Evolutionary conservation across 2,329 filamentous ascomycete species (phyloP).

Genomic region (Trichoderma atroviride): DNA sequence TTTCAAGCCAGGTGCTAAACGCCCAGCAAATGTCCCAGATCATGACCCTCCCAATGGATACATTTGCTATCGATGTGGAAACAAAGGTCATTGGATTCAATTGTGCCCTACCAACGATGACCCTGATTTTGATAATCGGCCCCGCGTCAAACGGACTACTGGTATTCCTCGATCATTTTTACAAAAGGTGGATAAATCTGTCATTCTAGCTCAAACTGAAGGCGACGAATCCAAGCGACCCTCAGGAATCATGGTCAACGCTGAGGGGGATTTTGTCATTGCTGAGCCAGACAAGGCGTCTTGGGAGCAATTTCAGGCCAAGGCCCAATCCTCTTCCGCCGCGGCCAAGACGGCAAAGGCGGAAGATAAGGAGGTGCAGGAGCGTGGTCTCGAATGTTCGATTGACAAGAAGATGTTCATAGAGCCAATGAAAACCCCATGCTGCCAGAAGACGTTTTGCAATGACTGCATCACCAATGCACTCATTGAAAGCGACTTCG

Average conservation of each 20-base stretch:
- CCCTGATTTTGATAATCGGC: conserved; percentile 90
- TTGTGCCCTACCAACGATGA: conserved; percentile 98
- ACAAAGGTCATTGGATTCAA: conserved; percentile 99
- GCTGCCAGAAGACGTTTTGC: conserved; percentile 98
- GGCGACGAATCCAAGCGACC: conserved; percentile 82
- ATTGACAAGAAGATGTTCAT: conserved; percentile 98
- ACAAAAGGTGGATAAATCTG: conserved; percentile 91
- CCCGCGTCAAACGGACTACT: conserved; percentile 92
- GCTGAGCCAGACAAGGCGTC: conserved; percentile 92
- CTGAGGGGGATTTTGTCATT: conserved; percentile 96
- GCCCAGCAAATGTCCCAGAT: conserved; percentile 77
- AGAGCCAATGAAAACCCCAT: conserved; percentile 98
- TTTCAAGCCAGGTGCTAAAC: conserved; percentile 64
- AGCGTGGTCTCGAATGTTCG: conserved; percentile 86
- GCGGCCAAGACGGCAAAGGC: conserved; percentile 71
- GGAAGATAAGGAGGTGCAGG: conserved; percentile 83
- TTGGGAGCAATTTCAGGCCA: conserved; percentile 97
- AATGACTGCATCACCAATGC: conserved; percentile 99
- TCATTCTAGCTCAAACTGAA: conserved; percentile 71
- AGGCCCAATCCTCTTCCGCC: conserved; percentile 83
- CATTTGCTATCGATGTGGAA: conserved; percentile 92
- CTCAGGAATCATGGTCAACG: conserved; percentile 94
- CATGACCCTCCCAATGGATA: conserved; percentile 93
- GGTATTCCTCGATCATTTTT: conserved; percentile 95
- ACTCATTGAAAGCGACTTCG: conserved; percentile 96